Conservation (phyloP, 495 filamentous ascomycete species). For the Aspergillus leporis region DNA sequence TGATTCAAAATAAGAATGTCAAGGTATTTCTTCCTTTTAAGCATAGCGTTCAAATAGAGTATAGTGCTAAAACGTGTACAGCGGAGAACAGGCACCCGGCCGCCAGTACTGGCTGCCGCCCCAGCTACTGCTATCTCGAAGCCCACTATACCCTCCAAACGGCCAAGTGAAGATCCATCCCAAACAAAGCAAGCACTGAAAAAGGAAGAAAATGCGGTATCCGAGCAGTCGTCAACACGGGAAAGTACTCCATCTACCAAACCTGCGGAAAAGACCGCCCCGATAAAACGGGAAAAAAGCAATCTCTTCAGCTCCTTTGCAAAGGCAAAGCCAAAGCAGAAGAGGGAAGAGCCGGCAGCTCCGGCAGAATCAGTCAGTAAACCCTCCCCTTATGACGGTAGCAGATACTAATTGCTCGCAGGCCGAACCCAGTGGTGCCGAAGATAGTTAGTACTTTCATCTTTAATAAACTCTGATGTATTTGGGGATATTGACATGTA, state of each 20-base stretch:
- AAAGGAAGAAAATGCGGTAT: conserved; percentile 30
- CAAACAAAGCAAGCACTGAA: conserved; percentile 30
- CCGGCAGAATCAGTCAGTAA: conserved; percentile 41
- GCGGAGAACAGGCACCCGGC: conserved; percentile 49
- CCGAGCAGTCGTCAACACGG: conserved; percentile 24
- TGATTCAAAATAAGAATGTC: conserved; percentile 64
- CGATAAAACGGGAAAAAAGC: conserved; percentile 61
- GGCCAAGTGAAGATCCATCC: conserved; percentile 28
- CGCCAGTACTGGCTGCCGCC: conserved; percentile 28
- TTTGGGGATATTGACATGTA: conserved; percentile 19
- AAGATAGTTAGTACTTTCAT: conserved; percentile 52
- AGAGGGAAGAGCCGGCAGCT: conserved; percentile 50
- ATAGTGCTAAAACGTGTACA: conserved; percentile 26
- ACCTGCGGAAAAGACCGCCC: conserved; percentile 34
- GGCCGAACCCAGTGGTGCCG: conserved; percentile 33
- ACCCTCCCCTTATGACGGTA: conserved; percentile 7
- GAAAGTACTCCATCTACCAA: conserved; percentile 36
- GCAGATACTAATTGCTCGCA: conserved; percentile 20
- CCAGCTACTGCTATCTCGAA: conserved; percentile 25
- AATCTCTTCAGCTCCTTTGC: conserved; percentile 84
- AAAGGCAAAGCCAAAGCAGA: conserved; percentile 69
- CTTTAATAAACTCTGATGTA: background rate
- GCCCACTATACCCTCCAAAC: conserved; percentile 36
- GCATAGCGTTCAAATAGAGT: background rate
- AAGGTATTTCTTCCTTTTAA: conserved; percentile 43